Conservation (phyloP, 768 basidiomycete species). For the Agrocybe praecox region DNA sequence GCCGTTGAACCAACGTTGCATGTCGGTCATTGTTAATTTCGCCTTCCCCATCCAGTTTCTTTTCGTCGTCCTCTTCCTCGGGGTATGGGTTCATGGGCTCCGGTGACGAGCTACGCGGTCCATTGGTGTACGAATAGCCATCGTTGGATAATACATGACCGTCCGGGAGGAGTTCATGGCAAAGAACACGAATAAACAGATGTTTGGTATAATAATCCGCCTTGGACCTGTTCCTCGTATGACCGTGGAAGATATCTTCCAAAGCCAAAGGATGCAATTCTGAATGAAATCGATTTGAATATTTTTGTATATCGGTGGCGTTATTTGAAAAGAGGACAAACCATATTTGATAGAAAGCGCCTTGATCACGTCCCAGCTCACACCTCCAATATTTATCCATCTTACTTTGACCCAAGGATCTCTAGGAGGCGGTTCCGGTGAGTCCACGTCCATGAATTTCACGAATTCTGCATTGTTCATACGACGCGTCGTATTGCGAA, state of each 20-base stretch:
- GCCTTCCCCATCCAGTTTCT: constrained; percentile 10
- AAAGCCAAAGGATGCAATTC: constrained; percentile 73
- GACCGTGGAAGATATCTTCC: constrained; percentile 67
- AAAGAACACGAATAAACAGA: constrained; percentile 70
- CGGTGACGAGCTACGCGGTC: constrained; percentile 39
- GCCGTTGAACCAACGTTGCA: constrained; percentile 5
- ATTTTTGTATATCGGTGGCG: background rate
- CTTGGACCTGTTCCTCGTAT: constrained; percentile 60
- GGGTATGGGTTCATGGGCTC: constrained; percentile 27
- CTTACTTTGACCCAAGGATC: constrained; percentile 70
- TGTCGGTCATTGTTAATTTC: constrained; percentile 1
- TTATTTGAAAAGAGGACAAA: constrained; percentile 28
- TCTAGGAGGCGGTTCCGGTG: constrained; percentile 38
- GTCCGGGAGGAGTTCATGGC: constrained; percentile 55
- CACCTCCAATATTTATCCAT: constrained; percentile 74
- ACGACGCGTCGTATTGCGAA: constrained; percentile 52
- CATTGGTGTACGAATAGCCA: constrained; percentile 24
- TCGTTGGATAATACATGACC: constrained; percentile 9
- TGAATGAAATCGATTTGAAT: constrained; percentile 23
- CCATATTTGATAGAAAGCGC: constrained; percentile 66
- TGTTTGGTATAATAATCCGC: constrained; percentile 72
- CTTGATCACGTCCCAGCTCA: constrained; percentile 75
- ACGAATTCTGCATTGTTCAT: constrained; percentile 68
- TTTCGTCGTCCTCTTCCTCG: constrained; percentile 10
- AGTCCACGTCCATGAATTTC: constrained; percentile 47